A percentile compares a stretch with the other conserved stretches of the same genome.
phyloP scores from a whole-genome alignment of 73 alveolate genomes.

The Chromera velia region DNA sequence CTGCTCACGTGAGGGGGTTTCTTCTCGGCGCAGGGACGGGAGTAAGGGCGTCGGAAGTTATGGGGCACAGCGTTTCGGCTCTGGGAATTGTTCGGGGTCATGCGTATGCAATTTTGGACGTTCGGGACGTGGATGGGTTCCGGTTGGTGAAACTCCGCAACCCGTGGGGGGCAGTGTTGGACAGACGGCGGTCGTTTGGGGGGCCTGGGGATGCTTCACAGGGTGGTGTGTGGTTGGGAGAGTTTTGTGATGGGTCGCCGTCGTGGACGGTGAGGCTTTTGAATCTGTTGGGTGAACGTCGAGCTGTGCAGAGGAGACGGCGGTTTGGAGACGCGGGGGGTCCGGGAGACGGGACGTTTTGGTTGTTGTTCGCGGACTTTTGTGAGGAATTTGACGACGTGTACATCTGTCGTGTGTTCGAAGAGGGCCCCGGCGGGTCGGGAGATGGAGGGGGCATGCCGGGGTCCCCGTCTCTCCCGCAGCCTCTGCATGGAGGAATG shows the following conservation, averaged over 20 bases:
- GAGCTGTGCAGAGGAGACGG: no score
- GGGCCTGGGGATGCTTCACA: constrained; percentile 39
- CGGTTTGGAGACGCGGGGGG: not conserved
- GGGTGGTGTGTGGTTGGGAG: constrained; percentile 64
- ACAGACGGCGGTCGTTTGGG: constrained; percentile 59
- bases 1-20: no score
- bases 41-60: no score
- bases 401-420: constrained; percentile 50
- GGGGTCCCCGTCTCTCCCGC: no score
- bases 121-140: constrained; percentile 61
- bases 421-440: constrained; percentile 10
- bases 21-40: no score
- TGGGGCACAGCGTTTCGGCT: not conserved
- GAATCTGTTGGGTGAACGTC: constrained; percentile 37
- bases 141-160: constrained; percentile 71
- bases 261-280: constrained; percentile 26
- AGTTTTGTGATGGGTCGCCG: constrained; percentile 39
- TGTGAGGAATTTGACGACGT: constrained; percentile 47
- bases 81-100: constrained; percentile 74
- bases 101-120: constrained; percentile 74
- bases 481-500: no score
- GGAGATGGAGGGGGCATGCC: no score
- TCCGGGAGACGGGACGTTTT: constrained; percentile 64
- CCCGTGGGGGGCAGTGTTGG: constrained; percentile 78
- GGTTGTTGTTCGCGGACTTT: constrained; percentile 72